These are phyloP conservation scores for Ailanthus altissimus DNA, from an alignment of 345 rosid species.

Conservation along the genomic window DNA sequence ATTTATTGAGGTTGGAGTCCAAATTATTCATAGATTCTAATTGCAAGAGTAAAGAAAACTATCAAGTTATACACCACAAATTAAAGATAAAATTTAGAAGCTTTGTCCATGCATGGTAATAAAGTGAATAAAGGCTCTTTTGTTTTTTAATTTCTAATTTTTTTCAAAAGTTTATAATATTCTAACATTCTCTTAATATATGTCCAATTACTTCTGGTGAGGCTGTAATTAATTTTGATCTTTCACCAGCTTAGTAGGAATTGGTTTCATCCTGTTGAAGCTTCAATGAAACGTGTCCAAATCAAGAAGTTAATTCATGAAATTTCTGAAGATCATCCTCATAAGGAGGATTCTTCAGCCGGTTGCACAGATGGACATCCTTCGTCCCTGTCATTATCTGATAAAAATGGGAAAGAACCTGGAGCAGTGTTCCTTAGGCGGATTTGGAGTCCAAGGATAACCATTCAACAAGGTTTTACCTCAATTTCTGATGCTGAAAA, in stretches of 20 bases:
- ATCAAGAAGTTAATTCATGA: slow-evolving; percentile 65
- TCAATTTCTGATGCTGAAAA: slow-evolving; percentile 35
- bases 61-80: not conserved
- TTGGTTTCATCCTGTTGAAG: slow-evolving; percentile 90
- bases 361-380: slow-evolving; percentile 34
- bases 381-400: slow-evolving; percentile 27
- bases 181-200: not conserved
- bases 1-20: not conserved
- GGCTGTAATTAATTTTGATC: not conserved
- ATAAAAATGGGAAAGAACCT: slow-evolving; percentile 39
- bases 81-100: not conserved
- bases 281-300: slow-evolving; percentile 68
- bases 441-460: slow-evolving; percentile 34
- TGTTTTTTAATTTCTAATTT: not conserved
- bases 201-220: not conserved
- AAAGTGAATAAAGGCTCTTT: not conserved
- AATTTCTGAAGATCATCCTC: slow-evolving; percentile 49
- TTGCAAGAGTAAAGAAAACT: not conserved
- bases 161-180: not conserved
- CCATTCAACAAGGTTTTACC: slow-evolving; percentile 34
- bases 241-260: slow-evolving; percentile 63
- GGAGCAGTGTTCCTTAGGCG: slow-evolving; percentile 35
- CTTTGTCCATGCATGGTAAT: not conserved
- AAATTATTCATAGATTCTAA: slow-evolving; percentile 2
- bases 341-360: slow-evolving; percentile 31